Conservation (phyloP, 371 early-diverging fungal species). For the Mucor mucedo region DNA sequence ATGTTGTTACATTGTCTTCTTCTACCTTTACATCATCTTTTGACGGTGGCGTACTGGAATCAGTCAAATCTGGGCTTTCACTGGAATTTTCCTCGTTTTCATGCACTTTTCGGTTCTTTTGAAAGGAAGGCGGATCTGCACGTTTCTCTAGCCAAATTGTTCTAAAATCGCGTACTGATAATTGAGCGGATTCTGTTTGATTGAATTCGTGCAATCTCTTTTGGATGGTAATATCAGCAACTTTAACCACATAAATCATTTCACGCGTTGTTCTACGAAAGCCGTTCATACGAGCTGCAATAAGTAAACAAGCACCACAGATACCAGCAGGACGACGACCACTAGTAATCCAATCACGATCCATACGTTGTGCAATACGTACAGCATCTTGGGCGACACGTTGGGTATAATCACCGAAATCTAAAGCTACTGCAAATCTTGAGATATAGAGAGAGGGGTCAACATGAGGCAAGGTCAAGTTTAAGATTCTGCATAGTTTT, state of each 20-base stretch:
- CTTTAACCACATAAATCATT: conserved; percentile 93
- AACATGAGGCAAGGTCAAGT: conserved; percentile 84
- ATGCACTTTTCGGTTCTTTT: conserved; percentile 55
- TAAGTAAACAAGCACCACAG: conserved; percentile 96
- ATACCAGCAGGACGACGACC: conserved; percentile 99
- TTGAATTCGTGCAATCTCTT: conserved; percentile 90
- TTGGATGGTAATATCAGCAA: conserved; percentile 89
- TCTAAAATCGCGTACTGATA: conserved; percentile 92
- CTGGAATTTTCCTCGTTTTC: conserved; percentile 17
- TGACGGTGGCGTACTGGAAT: too few species aligned
- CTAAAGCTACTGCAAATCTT: conserved; percentile 91
- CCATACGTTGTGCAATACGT: conserved; percentile 94
- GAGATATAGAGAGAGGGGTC: conserved; percentile 98
- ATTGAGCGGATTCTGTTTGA: conserved; percentile 83
- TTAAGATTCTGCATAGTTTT: conserved; percentile 78
- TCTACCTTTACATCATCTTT: not conserved
- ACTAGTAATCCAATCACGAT: conserved; percentile 97
- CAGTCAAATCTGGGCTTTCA: not conserved
- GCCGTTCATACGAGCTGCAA: conserved; percentile 96
- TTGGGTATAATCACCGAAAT: conserved; percentile 91
- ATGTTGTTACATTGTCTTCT: not conserved
- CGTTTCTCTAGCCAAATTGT: conserved; percentile 87
- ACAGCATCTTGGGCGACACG: conserved; percentile 84
- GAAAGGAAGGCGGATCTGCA: conserved; percentile 91
- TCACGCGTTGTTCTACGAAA: conserved; percentile 88